Evolutionary conservation across 495 filamentous ascomycete genomes (phyloP).

Genomic region (Aspergillus funiculosus): DNA sequence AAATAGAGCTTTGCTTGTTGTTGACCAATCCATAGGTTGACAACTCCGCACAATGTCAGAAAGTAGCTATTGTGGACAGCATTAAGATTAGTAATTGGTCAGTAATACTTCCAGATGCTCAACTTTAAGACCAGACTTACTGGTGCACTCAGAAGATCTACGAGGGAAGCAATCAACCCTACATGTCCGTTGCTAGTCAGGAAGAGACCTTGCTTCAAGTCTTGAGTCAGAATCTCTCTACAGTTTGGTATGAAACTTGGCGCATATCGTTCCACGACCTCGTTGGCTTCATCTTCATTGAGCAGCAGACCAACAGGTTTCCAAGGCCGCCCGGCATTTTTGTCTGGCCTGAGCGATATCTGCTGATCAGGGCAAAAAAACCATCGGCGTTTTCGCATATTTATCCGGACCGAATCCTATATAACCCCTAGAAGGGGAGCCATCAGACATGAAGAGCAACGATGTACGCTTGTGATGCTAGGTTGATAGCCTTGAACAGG

Average conservation of each 20-base stretch:
- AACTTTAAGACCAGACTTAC: slow-evolving; percentile 16
- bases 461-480: neutral
- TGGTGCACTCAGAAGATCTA: slow-evolving; percentile 11
- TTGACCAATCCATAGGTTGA: slow-evolving; percentile 13
- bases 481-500: slow-evolving; percentile 16
- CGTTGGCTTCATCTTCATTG: slow-evolving; percentile 12
- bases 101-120: slow-evolving; percentile 1
- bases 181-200: slow-evolving; percentile 16
- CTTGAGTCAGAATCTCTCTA: slow-evolving; percentile 11
- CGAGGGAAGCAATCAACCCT: slow-evolving; percentile 15
- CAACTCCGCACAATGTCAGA: slow-evolving; percentile 8
- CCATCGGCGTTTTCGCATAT: slow-evolving; percentile 10
- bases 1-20: slow-evolving; percentile 9
- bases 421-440: slow-evolving; percentile 12
- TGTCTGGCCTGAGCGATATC: slow-evolving; percentile 14
- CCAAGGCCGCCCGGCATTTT: neutral
- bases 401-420: slow-evolving; percentile 2
- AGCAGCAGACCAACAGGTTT: slow-evolving; percentile 18
- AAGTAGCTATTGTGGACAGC: slow-evolving; percentile 10
- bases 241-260: slow-evolving; percentile 13
- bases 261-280: slow-evolving; percentile 13
- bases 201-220: slow-evolving; percentile 17
- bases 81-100: slow-evolving; percentile 15
- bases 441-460: slow-evolving; percentile 20
- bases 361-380: slow-evolving; percentile 10